phyloP scores from a whole-genome alignment of 768 basidiomycete genomes.

The Serendipita sp. region DNA sequence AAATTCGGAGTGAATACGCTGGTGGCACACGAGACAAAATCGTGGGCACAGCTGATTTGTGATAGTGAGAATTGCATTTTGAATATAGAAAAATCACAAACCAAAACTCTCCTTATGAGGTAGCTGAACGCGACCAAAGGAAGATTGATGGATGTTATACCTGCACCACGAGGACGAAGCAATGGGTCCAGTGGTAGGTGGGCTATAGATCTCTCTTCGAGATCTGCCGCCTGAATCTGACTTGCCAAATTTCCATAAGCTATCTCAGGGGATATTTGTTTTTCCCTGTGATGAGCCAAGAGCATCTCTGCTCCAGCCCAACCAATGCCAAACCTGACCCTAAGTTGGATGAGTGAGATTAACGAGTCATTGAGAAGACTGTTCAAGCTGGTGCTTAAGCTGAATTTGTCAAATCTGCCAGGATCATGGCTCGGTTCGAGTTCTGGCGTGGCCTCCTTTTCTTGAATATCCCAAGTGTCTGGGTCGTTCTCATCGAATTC shows the following conservation, averaged over 20 bases:
- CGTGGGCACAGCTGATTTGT: constrained; percentile 39
- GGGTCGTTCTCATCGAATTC: constrained; percentile 21
- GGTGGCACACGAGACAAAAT: constrained; percentile 61
- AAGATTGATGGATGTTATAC: constrained; percentile 33
- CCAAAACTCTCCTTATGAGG: constrained; percentile 45
- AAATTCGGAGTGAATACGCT: constrained; percentile 30
- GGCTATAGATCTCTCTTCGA: constrained; percentile 24
- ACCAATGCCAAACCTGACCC: constrained; percentile 36
- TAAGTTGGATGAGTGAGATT: constrained; percentile 34
- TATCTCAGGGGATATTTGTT: constrained; percentile 26
- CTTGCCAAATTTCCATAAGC: constrained; percentile 24
- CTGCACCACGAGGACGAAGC: constrained; percentile 13
- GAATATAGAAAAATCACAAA: constrained; percentile 17
- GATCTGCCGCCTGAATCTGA: constrained; percentile 24
- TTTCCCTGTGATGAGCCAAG: constrained; percentile 27
- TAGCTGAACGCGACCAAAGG: constrained; percentile 49
- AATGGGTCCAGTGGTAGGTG: constrained; percentile 43
- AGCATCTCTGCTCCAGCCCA: constrained; percentile 57
- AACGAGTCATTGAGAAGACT: constrained; percentile 42
- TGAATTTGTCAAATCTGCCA: constrained; percentile 37
- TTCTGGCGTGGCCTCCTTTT: constrained; percentile 13
- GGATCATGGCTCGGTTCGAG: constrained; percentile 19
- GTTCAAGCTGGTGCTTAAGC: constrained; percentile 47
- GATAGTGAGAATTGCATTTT: background rate
- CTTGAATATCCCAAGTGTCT: constrained; percentile 1